These are phyloP conservation scores for Phylloporus rhodoxanthus DNA, from an alignment of 768 basidiomycete genomes.

Conservation along the genomic window DNA sequence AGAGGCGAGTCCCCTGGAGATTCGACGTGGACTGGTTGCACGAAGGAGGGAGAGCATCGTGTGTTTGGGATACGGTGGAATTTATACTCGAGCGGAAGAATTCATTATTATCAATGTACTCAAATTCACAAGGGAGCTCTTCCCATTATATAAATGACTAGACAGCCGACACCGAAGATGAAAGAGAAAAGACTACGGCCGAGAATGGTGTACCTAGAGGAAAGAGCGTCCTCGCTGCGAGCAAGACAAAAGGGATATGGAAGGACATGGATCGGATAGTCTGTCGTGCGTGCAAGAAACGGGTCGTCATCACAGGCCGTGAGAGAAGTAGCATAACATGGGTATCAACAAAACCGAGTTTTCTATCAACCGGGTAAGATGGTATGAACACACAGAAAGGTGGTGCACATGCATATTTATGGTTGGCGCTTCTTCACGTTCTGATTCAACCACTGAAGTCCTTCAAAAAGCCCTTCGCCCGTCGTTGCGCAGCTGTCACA, in stretches of 20 bases:
- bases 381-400: constrained; percentile 17
- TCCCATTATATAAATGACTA: constrained; percentile 21
- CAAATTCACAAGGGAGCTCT: constrained; percentile 19
- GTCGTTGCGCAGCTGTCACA: constrained; percentile 81
- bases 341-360: constrained; percentile 27
- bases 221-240: constrained; percentile 14
- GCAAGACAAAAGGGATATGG: constrained; percentile 23
- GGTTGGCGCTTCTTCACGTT: constrained; percentile 92
- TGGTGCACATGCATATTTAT: constrained; percentile 34
- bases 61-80: background rate
- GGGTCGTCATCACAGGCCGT: constrained; percentile 32
- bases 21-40: constrained; percentile 17
- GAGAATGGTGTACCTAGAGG: constrained; percentile 8
- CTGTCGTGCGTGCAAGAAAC: constrained; percentile 31
- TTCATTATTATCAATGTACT: too few species aligned
- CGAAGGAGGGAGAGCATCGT: constrained; percentile 30
- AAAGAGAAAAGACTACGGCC: constrained; percentile 12
- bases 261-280: constrained; percentile 31
- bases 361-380: constrained; percentile 21
- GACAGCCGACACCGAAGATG: constrained; percentile 10
- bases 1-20: constrained; percentile 34
- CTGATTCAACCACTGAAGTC: constrained; percentile 94
- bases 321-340: constrained; percentile 32
- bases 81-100: too few species aligned
- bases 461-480: constrained; percentile 95